Conservation (phyloP, 495 filamentous ascomycete species). For the Penicillium argentinense region DNA sequence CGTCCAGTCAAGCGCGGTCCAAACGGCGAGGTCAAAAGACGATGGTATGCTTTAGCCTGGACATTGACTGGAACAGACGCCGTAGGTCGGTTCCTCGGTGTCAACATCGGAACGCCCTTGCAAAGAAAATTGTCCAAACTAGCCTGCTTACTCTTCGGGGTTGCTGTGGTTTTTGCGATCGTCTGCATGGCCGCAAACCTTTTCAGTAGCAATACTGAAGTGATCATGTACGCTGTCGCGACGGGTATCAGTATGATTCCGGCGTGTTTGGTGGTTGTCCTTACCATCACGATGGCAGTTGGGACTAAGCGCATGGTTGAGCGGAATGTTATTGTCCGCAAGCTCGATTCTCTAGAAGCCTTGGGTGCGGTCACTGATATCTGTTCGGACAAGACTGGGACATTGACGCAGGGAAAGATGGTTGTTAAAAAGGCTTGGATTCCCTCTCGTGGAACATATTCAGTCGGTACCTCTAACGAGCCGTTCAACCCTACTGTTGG, state of each 20-base stretch:
- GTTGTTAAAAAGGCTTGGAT: too few species aligned
- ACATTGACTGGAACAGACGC: too few species aligned
- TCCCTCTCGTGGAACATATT: conserved; percentile 60
- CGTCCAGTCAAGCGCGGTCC: conserved; percentile 57
- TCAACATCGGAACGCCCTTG: too few species aligned
- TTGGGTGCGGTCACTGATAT: conserved; percentile 70
- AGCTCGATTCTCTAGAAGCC: conserved; percentile 66
- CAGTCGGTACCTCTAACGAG: conserved; percentile 53
- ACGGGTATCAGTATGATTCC: conserved; percentile 77
- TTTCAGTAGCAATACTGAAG: too few species aligned
- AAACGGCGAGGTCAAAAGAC: conserved; percentile 56
- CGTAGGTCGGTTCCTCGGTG: too few species aligned
- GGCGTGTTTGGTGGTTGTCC: conserved; percentile 70
- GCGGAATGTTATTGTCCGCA: conserved; percentile 66
- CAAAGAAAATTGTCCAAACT: too few species aligned
- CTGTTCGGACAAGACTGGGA: conserved; percentile 73
- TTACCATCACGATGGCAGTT: conserved; percentile 74
- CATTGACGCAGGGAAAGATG: conserved; percentile 73
- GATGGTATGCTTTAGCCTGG: conserved; percentile 69
- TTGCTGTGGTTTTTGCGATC: too few species aligned
- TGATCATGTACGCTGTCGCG: too few species aligned
- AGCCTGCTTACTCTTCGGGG: too few species aligned
- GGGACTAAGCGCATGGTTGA: conserved; percentile 72
- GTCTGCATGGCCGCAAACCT: too few species aligned
- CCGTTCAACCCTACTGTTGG: conserved; percentile 57